These are phyloP conservation scores for Leccinum pachyderme DNA, from an alignment of 1,284 basidiomycete genomes.

Conservation along the genomic window DNA sequence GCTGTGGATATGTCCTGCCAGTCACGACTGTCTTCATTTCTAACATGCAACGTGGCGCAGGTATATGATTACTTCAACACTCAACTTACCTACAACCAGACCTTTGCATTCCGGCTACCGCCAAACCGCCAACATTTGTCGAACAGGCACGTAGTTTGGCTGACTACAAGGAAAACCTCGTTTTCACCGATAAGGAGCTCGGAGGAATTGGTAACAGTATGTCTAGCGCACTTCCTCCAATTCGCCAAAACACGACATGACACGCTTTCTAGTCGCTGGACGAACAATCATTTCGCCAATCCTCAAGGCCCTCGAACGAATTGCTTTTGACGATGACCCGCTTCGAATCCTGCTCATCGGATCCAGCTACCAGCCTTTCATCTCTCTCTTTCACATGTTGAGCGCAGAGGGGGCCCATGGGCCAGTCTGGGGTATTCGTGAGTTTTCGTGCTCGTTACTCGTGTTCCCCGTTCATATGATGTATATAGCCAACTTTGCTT, in stretches of 20 bases:
- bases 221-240: slow-evolving; percentile 22
- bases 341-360: slow-evolving; percentile 73
- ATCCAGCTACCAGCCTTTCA: slow-evolving; percentile 84
- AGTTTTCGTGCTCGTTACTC: slow-evolving; percentile 25
- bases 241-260: background rate
- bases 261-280: slow-evolving; percentile 59
- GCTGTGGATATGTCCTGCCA: slow-evolving; percentile 8
- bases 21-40: slow-evolving; percentile 3
- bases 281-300: slow-evolving; percentile 73
- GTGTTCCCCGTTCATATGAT: background rate
- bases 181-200: slow-evolving; percentile 65
- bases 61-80: slow-evolving; percentile 78
- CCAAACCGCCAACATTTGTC: slow-evolving; percentile 60
- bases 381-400: slow-evolving; percentile 80
- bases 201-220: slow-evolving; percentile 73
- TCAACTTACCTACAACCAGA: slow-evolving; percentile 74
- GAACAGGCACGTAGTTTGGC: slow-evolving; percentile 70
- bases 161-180: slow-evolving; percentile 72
- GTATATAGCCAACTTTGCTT: slow-evolving; percentile 68
- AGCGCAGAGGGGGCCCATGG: slow-evolving; percentile 52
- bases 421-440: slow-evolving; percentile 61
- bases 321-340: slow-evolving; percentile 74
- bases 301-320: slow-evolving; percentile 65
- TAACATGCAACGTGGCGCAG: slow-evolving; percentile 34
- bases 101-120: slow-evolving; percentile 71